Evolutionary conservation across 345 rosid genomes (phyloP), one percentile per base, ranked within the genome.

Genomic region (Anastatica hierochuntica): DNA sequence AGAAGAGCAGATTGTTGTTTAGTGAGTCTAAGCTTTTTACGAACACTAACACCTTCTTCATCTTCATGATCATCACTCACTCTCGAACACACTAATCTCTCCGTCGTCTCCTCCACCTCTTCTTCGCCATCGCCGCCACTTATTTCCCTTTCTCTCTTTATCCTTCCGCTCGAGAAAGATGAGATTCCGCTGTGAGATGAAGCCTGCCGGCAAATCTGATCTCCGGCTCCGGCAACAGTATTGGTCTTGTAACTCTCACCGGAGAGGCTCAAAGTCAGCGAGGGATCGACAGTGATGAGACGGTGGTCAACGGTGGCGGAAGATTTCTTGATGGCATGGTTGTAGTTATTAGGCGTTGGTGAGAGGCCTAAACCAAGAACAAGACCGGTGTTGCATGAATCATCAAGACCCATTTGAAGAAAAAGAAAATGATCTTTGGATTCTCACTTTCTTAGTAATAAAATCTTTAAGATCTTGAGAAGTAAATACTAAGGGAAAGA

Each of bases 11-110:
- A 88, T 50, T 94, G 95, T 42, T 88, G 83, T 64, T 94, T 94
- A 42, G 89, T 79, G 42, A 88, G 95, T 44, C 99, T 71, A 60
- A 94, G 99, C 42, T 94, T 94, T 79, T 88, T 94, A 51, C 97
- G 75, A 2, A 84, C 80, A 66, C 81, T 81, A 55, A 68, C 58
- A 19, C 79, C 85, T 39, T 78, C 75, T 26, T 71, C 75, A 29
- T 79, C 77, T 63, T 77, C 80, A 63, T 71, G 77, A 29, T 63
- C 76, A 14, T 75, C 68, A 56, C 18, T 56, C 14, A 20, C n/a
- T n/a, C n/a, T n/a, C n/a, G n/a, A n/a, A n/a, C n/a, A n/a, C n/a
- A n/a, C n/a, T 20, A 45, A 50, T 33, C 56, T 67, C 62, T 59
- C 66, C 31, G 54, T 43, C 21, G n/a, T n/a, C n/a, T n/a, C n/a